Evolutionary conservation across 2,329 filamentous ascomycete genomes (phyloP).

Genomic region (Pseudogymnoascus sp.): DNA sequence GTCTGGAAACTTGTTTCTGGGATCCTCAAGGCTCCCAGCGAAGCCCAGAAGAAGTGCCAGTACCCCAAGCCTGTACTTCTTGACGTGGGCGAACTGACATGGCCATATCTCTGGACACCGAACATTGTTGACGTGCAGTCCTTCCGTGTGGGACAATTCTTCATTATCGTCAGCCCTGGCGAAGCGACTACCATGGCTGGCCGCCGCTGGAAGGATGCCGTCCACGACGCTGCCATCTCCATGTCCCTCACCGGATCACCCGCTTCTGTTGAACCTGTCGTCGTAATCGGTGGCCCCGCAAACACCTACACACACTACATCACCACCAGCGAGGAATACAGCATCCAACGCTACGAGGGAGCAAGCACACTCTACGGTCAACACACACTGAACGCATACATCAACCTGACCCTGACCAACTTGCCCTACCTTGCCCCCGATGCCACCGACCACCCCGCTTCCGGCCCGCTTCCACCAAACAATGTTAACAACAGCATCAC

Average conservation of each 20-base stretch:
- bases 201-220: conserved; percentile 71
- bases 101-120: conserved; percentile 79
- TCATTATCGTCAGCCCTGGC: conserved; percentile 77
- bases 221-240: conserved; percentile 46
- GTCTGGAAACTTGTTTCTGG: conserved; percentile 72
- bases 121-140: conserved; percentile 88
- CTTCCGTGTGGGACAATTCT: conserved; percentile 73
- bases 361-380: conserved; percentile 83
- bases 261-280: conserved; percentile 51
- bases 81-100: conserved; percentile 73
- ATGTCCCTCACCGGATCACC: conserved; percentile 25
- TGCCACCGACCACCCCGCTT: conserved; percentile 35
- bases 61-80: conserved; percentile 75
- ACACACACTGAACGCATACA: conserved; percentile 75
- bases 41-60: conserved; percentile 69
- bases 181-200: conserved; percentile 92
- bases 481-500: conserved; percentile 67
- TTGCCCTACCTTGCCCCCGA: conserved; percentile 56
- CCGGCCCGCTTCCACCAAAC: conserved; percentile 64
- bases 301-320: conserved; percentile 84
- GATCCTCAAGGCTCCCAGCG: conserved; percentile 61
- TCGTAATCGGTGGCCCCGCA: conserved; percentile 79
- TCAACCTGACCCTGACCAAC: conserved; percentile 72
- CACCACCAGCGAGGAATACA: conserved; percentile 70
- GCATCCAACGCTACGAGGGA: conserved; percentile 86